These are phyloP conservation scores for Ballota nigra DNA, from an alignment of 257 asterid species.

Conservation along the genomic window DNA sequence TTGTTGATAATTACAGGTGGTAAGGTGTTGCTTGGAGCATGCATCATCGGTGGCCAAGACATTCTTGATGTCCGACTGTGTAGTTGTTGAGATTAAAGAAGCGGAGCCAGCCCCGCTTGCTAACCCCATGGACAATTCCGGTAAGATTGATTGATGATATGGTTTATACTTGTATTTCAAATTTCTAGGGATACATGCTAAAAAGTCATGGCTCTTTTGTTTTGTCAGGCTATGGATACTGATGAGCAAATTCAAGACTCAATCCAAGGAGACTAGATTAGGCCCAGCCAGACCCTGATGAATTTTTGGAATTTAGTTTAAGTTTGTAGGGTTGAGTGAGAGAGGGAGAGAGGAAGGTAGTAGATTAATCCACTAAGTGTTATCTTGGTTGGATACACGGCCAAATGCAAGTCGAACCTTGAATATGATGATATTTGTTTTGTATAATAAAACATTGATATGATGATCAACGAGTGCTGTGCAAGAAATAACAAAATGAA, in stretches of 20 bases:
- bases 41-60: slow-evolving; percentile 96
- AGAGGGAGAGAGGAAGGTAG: neutral
- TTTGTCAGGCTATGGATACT: slow-evolving; percentile 74
- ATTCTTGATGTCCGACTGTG: slow-evolving; percentile 95
- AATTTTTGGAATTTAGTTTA: slow-evolving; percentile 40
- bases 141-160: slow-evolving; percentile 26
- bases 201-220: neutral
- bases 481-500: neutral
- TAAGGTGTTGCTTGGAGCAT: slow-evolving; percentile 93
- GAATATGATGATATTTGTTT: neutral
- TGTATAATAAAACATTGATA: neutral
- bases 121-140: slow-evolving; percentile 97
- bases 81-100: slow-evolving; percentile 96
- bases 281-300: neutral
- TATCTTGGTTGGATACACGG: slow-evolving; percentile 26
- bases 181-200: neutral
- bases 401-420: neutral
- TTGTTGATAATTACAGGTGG: slow-evolving; percentile 52
- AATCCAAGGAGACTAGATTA: neutral
- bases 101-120: slow-evolving; percentile 66
- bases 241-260: slow-evolving; percentile 13
- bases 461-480: neutral
- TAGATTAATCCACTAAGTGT: slow-evolving; percentile 29
- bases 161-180: neutral
- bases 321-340: neutral